Base-by-base conservation (phyloP, 371 early-diverging fungal genomes). In the Gilbertella persicaria region DNA sequence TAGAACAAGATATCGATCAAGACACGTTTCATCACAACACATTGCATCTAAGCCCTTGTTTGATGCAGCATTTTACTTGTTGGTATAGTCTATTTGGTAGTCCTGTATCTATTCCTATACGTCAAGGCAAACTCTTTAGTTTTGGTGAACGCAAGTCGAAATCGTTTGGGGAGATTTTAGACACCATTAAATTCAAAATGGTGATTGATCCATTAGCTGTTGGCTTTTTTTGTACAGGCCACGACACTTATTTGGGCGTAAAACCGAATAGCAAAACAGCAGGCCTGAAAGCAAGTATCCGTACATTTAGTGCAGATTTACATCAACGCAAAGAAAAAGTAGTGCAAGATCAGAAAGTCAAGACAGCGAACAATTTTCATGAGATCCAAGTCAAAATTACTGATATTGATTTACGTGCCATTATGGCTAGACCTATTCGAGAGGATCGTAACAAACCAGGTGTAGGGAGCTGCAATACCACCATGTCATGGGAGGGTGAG, bases 31-130 rank as follows among this genome's bases (percentile, higher is more conserved):
- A 51, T 4, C 50, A 53, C 44, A 80, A 80, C 36, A 68, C 79
- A 2, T 66, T 80, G 62, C 62, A 76, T 13, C 38, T 78, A 6
- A 75, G 64, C 9, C 79, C 78, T 4, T 67, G 70, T 9, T 70
- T 74, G 30, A 50, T 80, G 12, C 58, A 61, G 7, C 75, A 80
- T 24, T 74, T 72, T 44, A 26, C 62, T 5, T 37, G 59, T 1
- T 76, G 75, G 71, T 68, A 60, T 13, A 50, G 62, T n/a, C 47
- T 76, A 1, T 75, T 80, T 53, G 79, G 77, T 21, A 67, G 71
- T 23, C 68, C 68, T 41, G 58, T 78, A 48, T 55, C 67, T n/a
- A 46, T 76, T 17, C 78, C 78, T 2, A 55, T 80, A 23, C 72
- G 77, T 0, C 66, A 59, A 35, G 81, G 81, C 0, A 17, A 49